phyloP scores from a whole-genome alignment of 768 basidiomycete species.

The Podaxis carcinomalis region DNA sequence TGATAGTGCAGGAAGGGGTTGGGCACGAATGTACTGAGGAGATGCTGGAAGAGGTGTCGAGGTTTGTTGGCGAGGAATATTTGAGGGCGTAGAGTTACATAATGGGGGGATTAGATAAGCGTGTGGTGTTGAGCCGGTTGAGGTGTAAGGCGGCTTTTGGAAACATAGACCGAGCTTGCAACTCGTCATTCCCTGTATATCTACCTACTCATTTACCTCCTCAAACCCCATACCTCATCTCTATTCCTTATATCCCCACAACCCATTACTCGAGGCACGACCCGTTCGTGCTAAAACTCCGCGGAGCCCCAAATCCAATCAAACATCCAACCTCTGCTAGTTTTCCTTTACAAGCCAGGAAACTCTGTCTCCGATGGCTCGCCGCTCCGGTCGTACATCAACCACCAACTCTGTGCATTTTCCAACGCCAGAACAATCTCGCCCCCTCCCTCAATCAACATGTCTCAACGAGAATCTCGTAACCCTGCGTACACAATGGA shows the following conservation, averaged over 20 bases:
- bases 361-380: slow-evolving; percentile 41
- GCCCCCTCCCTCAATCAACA: slow-evolving; percentile 11
- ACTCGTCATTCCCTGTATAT: background rate
- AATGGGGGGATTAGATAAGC: slow-evolving; percentile 18
- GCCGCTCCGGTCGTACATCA: slow-evolving; percentile 32
- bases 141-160: slow-evolving; percentile 5
- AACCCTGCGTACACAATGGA: slow-evolving; percentile 75
- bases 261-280: background rate
- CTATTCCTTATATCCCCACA: background rate
- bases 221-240: slow-evolving; percentile 6
- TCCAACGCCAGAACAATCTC: slow-evolving; percentile 21
- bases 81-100: slow-evolving; percentile 12
- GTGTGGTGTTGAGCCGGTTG: slow-evolving; percentile 15
- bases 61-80: slow-evolving; percentile 26
- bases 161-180: slow-evolving; percentile 6
- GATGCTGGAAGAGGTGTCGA: slow-evolving; percentile 51
- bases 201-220: background rate
- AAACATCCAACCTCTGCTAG: background rate
- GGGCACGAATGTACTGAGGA: slow-evolving; percentile 59
- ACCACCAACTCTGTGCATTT: slow-evolving; percentile 8
- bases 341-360: slow-evolving; percentile 7
- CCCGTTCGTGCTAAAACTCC: background rate
- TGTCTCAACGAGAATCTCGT: slow-evolving; percentile 34
- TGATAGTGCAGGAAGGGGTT: slow-evolving; percentile 47
- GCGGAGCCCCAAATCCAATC: background rate